These are phyloP conservation scores for Diaporthe longicolla DNA, from an alignment of 2,329 filamentous ascomycete genomes.

Conservation along the genomic window DNA sequence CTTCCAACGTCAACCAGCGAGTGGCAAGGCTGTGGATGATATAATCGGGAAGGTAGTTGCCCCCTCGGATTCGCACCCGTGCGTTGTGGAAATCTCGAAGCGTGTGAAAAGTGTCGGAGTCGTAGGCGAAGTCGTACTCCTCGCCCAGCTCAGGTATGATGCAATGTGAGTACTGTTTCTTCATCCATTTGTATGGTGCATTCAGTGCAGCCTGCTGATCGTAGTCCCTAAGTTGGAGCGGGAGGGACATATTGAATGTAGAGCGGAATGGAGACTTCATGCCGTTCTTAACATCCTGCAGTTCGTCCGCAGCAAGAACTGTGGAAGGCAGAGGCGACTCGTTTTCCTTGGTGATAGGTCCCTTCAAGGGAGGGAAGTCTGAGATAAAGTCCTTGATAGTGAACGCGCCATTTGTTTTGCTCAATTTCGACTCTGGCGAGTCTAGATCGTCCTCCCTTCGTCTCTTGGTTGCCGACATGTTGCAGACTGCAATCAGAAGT, in stretches of 20 bases:
- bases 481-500: background rate
- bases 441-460: background rate
- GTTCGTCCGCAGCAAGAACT: background rate
- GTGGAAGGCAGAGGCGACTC: background rate
- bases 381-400: background rate
- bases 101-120: background rate
- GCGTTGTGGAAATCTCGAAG: constrained; percentile 10
- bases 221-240: background rate
- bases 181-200: background rate
- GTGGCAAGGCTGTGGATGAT: background rate
- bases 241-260: background rate
- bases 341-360: background rate
- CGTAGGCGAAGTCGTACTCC: background rate
- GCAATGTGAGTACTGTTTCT: background rate
- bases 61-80: background rate
- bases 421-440: background rate
- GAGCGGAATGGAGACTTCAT: background rate
- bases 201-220: too few relatives aligned
- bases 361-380: background rate
- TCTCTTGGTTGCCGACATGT: background rate
- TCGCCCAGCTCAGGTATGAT: constrained; percentile 8
- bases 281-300: background rate
- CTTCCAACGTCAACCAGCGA: background rate
- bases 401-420: background rate
- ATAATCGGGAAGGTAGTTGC: background rate